Evolutionary conservation across 192 early-diverging fungal genomes (phyloP), one percentile per base, ranked within the genome.

Genomic region (Entophlyctis helioformis): DNA sequence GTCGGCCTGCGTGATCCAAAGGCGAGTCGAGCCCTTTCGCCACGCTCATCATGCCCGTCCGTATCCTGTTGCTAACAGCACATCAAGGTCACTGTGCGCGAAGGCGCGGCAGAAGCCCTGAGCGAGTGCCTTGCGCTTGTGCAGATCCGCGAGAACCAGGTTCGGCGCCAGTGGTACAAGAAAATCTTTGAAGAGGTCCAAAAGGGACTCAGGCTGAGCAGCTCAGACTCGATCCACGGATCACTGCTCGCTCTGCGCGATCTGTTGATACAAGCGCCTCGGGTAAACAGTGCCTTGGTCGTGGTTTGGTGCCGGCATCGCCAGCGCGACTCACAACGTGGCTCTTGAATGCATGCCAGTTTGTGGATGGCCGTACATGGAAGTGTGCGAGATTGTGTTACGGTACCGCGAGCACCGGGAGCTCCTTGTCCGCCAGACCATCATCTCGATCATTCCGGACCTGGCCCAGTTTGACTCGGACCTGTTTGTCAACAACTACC

Each of bases 111-210:
- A 4, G 84, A 88, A 24, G 78, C 82, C 34, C 54, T 95, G 18
- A 78, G 72, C 16, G 83, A 80, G 3, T 85, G 86, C 23, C 62
- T 95, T 13, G 66, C 72, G 8, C 77, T 94, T 15, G 67, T 91
- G 9, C 67, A 85, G n/a, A 67, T 79, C 28, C 79, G 91, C 12
- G 88, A 93, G 28, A 82, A 62, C 32, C 60, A 67, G 15, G 41
- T 73, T 25, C 64, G 79, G 39, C 54, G 45, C 38, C 63, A 51
- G 24, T 87, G 83, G 83, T 87, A 89, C 44, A 69, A 53, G 39
- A 82, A 75, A 36, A 82, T 93, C 31, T 81, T 76, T 52, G 87
- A 94, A 25, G 91, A 96, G 36, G 83, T 80, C 12, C 75, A 81
- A 42, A 71, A 74, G 28, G 81, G 81, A 8, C 62, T 93, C 43